Base-by-base conservation (phyloP, 139 green algal genomes). In the Desmodesmus armatus region DNA sequence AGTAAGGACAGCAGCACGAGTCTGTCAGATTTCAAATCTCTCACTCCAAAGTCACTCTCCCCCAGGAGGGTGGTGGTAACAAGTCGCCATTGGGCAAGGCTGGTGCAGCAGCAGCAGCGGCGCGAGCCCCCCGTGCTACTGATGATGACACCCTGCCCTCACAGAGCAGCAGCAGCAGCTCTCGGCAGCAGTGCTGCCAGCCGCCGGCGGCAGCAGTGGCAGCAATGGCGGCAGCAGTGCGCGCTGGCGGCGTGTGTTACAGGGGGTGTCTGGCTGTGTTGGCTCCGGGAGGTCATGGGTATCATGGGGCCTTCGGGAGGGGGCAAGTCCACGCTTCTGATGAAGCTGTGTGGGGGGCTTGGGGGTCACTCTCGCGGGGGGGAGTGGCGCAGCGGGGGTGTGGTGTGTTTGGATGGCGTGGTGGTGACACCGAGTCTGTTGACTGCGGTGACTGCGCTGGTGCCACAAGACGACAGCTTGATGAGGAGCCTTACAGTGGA, bases 291-390 rank as follows among this genome's bases (percentile, higher is more conserved):
- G 74, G 65, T 94, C 6, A 35, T 92, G n/a, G 91, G 88, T 1
- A 51, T 94, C 37, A 87, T 92, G 66, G 82, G 86, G 0, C 88
- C 90, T 41, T 86, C 85, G 53, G 94, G 94, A 49, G 90, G 88
- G n/a, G 94, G 94, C 62, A 97, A 96, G 80, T 92, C 92, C n/a
- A 96, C 94, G 0, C 89, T 96, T 82, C 90, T 96, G 53, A 84
- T 81, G 29, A 74, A 94, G 49, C 87, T 96, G n/a, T 74, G 87
- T 23, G 85, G 76, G 27, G 88, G 79, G 33, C 87, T 85, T 60
- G 84, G 33, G 15, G 72, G 41, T 37, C 66, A 43, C 13, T 55
- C 43, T 60, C 37, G 84, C 58, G 65, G 49, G 21, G 70, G 84
- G 3, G n/a, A 63, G 27, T 91, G 86, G 84, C 49, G 66, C 41